Evolutionary conservation across 768 basidiomycete genomes (phyloP).

Genomic region (Mycena crocata): DNA sequence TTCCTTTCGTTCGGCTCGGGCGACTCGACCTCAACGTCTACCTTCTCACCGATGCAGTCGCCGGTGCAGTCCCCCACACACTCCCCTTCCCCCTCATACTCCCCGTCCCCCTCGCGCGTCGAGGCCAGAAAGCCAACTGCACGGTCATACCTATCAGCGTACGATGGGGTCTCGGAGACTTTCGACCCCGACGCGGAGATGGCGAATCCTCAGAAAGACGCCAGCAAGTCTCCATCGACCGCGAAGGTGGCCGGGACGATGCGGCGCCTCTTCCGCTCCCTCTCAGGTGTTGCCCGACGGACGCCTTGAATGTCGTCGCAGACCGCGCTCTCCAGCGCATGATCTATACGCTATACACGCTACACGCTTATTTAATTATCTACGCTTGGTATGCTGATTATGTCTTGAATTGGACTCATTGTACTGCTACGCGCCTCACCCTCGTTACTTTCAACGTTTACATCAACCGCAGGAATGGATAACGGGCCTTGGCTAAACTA

Average conservation of each 20-base stretch:
- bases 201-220: background rate
- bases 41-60: conserved; percentile 5
- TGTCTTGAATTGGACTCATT: too few species aligned
- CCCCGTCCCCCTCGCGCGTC: background rate
- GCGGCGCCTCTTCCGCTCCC: conserved; percentile 14
- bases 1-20: conserved; percentile 28
- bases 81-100: background rate
- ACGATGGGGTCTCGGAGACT: background rate
- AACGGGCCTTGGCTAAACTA: too few species aligned
- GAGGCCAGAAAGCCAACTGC: background rate
- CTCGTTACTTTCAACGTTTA: too few species aligned
- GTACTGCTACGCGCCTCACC: too few species aligned
- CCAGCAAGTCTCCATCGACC: background rate
- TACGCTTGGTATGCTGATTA: too few species aligned
- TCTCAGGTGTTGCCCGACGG: background rate
- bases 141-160: background rate
- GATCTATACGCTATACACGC: too few species aligned
- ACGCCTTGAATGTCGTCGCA: background rate
- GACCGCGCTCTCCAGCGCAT: too few species aligned
- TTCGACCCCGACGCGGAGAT: background rate
- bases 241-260: background rate
- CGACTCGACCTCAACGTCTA: conserved; percentile 4
- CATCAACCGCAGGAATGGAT: too few species aligned
- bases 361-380: too few species aligned
- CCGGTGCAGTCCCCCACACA: background rate